A percentile compares a stretch with the other conserved stretches of the same genome.
Conservation (phyloP, 345 rosid genomes). For the Hypericum androsaemum region DNA sequence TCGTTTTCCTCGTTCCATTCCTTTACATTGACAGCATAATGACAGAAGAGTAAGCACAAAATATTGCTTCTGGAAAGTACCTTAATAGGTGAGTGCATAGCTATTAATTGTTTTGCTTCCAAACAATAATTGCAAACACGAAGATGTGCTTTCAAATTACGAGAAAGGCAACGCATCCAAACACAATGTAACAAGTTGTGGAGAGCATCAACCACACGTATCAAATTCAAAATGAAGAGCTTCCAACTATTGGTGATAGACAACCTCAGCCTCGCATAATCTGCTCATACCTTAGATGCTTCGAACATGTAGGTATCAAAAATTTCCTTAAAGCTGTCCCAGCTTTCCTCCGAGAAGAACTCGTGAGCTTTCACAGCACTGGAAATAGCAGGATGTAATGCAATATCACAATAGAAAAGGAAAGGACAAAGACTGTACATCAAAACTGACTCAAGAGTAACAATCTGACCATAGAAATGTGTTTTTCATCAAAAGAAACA, state of each 20-base stretch:
- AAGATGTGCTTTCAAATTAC: no score
- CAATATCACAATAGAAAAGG: slow-evolving; percentile 28
- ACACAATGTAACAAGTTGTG: no score
- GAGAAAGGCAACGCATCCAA: no score
- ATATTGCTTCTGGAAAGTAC: no score
- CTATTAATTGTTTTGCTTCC: no score
- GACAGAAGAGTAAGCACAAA: not conserved
- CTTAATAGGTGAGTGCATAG: no score
- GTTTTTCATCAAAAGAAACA: no score
- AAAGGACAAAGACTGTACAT: slow-evolving; percentile 3
- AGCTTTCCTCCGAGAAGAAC: slow-evolving; percentile 79
- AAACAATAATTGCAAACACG: no score
- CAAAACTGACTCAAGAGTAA: no score
- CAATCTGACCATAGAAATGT: no score
- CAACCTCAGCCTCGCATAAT: not conserved
- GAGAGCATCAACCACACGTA: no score
- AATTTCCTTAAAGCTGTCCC: slow-evolving; percentile 78
- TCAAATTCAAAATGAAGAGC: no score
- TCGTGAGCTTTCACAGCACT: slow-evolving; percentile 91
- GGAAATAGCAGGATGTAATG: slow-evolving; percentile 32
- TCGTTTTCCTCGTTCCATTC: slow-evolving; percentile 68
- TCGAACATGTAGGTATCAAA: slow-evolving; percentile 76
- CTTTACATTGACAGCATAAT: slow-evolving; percentile 22
- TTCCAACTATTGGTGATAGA: not conserved
- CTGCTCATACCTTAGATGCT: slow-evolving; percentile 67